A percentile compares a stretch with the other conserved stretches of the same genome.
phyloP scores from a whole-genome alignment of 2,329 filamentous ascomycete genomes.

The Microcera coccophila region DNA sequence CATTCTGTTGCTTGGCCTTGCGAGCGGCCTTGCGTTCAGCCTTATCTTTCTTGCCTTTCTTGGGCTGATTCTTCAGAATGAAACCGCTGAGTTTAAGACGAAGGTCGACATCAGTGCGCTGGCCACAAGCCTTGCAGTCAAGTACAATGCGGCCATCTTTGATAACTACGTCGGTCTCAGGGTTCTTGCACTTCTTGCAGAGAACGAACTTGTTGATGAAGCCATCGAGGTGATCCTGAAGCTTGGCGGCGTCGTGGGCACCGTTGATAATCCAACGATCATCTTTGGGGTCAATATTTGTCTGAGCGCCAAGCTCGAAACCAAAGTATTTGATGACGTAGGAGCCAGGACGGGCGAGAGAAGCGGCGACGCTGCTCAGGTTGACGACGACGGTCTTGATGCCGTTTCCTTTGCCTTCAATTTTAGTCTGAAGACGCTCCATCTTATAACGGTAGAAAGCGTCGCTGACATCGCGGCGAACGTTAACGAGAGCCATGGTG shows the following conservation, averaged over 20 bases:
- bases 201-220: constrained; percentile 99
- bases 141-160: constrained; percentile 89
- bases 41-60: constrained; percentile 97
- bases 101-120: constrained; percentile 85
- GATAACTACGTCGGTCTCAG: constrained; percentile 92
- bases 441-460: constrained; percentile 99
- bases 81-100: constrained; percentile 95
- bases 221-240: constrained; percentile 96
- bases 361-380: constrained; percentile 86
- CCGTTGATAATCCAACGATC: constrained; percentile 99
- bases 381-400: constrained; percentile 99
- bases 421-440: constrained; percentile 97
- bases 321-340: constrained; percentile 99
- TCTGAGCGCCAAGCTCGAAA: constrained; percentile 97
- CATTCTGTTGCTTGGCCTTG: constrained; percentile 74
- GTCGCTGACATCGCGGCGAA: constrained; percentile 96
- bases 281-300: constrained; percentile 93
- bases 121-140: constrained; percentile 98
- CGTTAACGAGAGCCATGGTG: constrained; percentile 97
- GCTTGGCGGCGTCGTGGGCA: constrained; percentile 88
- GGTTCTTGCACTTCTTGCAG: constrained; percentile 99
- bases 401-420: constrained; percentile 98
- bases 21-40: constrained; percentile 85
- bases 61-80: constrained; percentile 91
- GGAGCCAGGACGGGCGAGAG: constrained; percentile 84